Evolutionary conservation across 345 rosid genomes (phyloP).

Genomic region (Erysimum cheiranthoides): DNA sequence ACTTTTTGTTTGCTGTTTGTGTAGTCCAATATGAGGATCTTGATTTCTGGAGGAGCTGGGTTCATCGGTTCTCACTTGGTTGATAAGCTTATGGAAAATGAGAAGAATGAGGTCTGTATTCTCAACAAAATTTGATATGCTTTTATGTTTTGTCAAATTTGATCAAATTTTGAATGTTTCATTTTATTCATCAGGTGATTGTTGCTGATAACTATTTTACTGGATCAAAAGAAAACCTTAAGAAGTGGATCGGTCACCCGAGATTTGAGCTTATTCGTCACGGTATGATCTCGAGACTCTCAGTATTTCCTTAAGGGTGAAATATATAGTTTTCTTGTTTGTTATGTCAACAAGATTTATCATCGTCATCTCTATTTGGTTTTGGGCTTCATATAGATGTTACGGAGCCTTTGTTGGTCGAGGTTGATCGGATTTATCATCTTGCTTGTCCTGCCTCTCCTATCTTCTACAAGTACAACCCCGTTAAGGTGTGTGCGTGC

Average conservation of each 20-base stretch:
- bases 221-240: slow-evolving; percentile 89
- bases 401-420: slow-evolving; percentile 85
- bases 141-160: not conserved
- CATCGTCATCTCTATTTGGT: not conserved
- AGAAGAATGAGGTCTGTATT: slow-evolving; percentile 74
- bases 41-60: slow-evolving; percentile 98
- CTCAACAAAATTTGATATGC: not conserved
- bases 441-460: slow-evolving; percentile 99
- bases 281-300: slow-evolving; percentile 45
- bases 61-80: slow-evolving; percentile 97
- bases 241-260: slow-evolving; percentile 94
- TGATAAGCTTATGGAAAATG: slow-evolving; percentile 91
- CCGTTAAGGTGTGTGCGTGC: slow-evolving; percentile 68
- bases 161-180: not conserved
- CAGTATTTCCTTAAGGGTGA: not conserved
- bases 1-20: slow-evolving; percentile 3
- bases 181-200: slow-evolving; percentile 56
- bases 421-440: slow-evolving; percentile 92
- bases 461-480: slow-evolving; percentile 96
- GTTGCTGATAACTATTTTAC: slow-evolving; percentile 94
- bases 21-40: slow-evolving; percentile 95
- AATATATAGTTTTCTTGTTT: not conserved
- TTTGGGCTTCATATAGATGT: slow-evolving; percentile 59
- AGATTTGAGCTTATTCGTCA: slow-evolving; percentile 98
- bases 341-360: not conserved